phyloP scores from a whole-genome alignment of 108 stramenopile species.

The Cyclotella sp. region DNA sequence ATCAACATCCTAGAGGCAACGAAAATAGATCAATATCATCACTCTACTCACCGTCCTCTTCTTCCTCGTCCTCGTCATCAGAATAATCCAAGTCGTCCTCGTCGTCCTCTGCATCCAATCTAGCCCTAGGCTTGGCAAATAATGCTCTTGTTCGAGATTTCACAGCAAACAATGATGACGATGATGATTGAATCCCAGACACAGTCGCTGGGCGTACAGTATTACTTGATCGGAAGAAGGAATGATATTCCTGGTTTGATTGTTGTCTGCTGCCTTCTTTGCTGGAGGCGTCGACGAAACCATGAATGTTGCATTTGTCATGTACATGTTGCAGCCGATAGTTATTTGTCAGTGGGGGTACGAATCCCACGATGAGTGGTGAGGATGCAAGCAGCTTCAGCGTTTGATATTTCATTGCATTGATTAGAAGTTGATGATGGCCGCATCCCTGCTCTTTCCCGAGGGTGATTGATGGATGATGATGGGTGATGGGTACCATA shows the following conservation, averaged over 20 bases:
- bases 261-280: background rate
- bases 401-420: background rate
- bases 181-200: background rate
- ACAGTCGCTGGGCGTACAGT: background rate
- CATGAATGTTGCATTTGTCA: background rate
- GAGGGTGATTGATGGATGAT: background rate
- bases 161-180: background rate
- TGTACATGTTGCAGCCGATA: background rate
- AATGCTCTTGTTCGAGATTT: background rate
- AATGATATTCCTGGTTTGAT: too few species aligned
- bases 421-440: background rate
- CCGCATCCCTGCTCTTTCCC: too few species aligned
- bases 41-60: background rate
- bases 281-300: background rate
- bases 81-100: conserved; percentile 1
- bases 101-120: conserved; percentile 7
- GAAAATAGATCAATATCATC: background rate
- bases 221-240: too few species aligned
- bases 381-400: background rate
- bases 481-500: background rate
- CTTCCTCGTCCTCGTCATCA: conserved; percentile 3
- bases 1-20: background rate
- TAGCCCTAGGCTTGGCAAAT: conserved; percentile 7
- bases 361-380: background rate
- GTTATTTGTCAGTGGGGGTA: background rate